phyloP scores from a whole-genome alignment of 495 filamentous ascomycete genomes.

The Talaromyces liani region DNA sequence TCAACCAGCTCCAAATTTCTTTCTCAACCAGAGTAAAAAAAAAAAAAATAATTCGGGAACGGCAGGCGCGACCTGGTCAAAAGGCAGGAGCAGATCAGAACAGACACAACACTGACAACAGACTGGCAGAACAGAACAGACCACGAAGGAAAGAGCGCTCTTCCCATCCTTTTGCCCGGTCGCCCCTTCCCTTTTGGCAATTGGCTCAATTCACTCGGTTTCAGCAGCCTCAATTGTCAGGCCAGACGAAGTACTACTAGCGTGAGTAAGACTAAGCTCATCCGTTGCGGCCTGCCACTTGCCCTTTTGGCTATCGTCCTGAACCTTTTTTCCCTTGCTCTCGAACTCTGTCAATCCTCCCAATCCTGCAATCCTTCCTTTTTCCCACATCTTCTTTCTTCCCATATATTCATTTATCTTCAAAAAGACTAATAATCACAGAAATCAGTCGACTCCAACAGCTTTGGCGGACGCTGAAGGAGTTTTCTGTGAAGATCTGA shows the following conservation, averaged over 20 bases:
- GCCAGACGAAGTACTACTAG: neutral
- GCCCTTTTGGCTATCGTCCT: conserved; percentile 3
- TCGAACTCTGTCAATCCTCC: conserved; percentile 12
- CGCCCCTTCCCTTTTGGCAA: neutral
- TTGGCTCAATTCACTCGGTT: neutral
- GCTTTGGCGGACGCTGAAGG: conserved; percentile 8
- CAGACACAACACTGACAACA: no score
- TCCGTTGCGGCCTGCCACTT: neutral
- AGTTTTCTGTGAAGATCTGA: conserved; percentile 8
- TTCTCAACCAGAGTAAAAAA: conserved; percentile 8
- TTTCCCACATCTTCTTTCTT: neutral
- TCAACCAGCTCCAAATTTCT: conserved; percentile 23
- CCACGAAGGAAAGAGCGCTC: neutral
- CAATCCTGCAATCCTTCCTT: conserved; percentile 6
- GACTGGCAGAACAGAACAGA: neutral
- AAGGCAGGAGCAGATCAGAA: neutral
- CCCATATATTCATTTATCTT: conserved; percentile 1
- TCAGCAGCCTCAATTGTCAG: conserved; percentile 3
- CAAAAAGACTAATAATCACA: neutral
- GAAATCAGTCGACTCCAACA: conserved; percentile 8
- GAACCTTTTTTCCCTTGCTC: conserved; percentile 17
- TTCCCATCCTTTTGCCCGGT: neutral
- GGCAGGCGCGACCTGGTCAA: neutral
- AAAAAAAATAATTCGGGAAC: neutral
- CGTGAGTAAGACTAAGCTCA: neutral